A percentile compares a stretch with the other conserved stretches of the same genome.
These are phyloP conservation scores for Cutaneotrichosporon daszewskae DNA, from an alignment of 1,284 basidiomycete genomes.

Conservation along the genomic window DNA sequence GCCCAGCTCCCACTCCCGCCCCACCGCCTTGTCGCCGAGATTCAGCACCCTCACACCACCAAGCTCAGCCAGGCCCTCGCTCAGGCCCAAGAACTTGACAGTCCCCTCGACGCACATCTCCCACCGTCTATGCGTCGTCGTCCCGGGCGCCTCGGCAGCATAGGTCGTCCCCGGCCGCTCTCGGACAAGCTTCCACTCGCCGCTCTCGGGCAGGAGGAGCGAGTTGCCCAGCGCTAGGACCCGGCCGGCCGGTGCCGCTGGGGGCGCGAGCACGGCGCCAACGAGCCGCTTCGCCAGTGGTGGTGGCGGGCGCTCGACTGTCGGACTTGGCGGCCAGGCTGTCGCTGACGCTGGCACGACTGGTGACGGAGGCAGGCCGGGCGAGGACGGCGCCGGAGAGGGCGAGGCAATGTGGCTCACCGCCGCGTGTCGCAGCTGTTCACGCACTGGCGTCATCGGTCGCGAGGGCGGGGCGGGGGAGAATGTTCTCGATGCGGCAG, in stretches of 20 bases:
- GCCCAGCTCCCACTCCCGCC: slow-evolving; percentile 30
- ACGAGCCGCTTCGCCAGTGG: slow-evolving; percentile 4
- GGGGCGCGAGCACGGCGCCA: neutral
- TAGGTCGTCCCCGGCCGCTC: slow-evolving; percentile 29
- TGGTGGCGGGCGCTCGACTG: slow-evolving; percentile 2
- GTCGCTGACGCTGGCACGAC: neutral
- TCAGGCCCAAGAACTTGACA: slow-evolving; percentile 26
- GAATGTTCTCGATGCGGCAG: slow-evolving; percentile 4
- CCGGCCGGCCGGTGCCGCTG: slow-evolving; percentile 8
- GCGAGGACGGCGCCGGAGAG: slow-evolving; percentile 7
- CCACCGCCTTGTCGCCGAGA: slow-evolving; percentile 13
- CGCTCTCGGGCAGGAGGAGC: slow-evolving; percentile 12
- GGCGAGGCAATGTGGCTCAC: slow-evolving; percentile 16
- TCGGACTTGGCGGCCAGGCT: slow-evolving; percentile 19
- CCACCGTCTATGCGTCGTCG: slow-evolving; percentile 18
- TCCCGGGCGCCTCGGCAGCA: slow-evolving; percentile 18
- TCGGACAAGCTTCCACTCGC: slow-evolving; percentile 15
- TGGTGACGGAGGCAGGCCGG: neutral
- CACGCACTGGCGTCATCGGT: slow-evolving; percentile 34
- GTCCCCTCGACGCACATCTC: slow-evolving; percentile 25
- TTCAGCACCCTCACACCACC: slow-evolving; percentile 36
- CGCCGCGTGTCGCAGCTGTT: slow-evolving; percentile 34
- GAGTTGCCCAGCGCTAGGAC: slow-evolving; percentile 23
- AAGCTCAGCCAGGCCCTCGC: slow-evolving; percentile 30
- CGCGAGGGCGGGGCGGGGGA: slow-evolving; percentile 13